phyloP scores from a whole-genome alignment of 352 stramenopile genomes.

The Halophytophthora batemanensis region DNA sequence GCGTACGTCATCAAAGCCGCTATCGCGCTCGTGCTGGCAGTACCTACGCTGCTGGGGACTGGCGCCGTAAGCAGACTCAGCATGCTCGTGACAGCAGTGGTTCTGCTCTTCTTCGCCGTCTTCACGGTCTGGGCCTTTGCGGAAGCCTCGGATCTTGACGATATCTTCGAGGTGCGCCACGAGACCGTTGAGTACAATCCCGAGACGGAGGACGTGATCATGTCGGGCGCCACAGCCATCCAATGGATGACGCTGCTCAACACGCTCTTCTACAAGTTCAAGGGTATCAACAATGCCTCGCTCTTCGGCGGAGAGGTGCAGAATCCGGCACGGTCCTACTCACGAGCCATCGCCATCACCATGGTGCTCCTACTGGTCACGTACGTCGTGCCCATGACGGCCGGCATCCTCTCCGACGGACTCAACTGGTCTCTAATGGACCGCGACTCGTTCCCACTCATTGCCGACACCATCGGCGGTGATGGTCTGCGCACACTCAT shows the following conservation, averaged over 20 bases:
- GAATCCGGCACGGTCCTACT: constrained; percentile 81
- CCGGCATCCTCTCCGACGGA: constrained; percentile 53
- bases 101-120: constrained; percentile 34
- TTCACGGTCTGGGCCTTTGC: constrained; percentile 49
- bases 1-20: constrained; percentile 35
- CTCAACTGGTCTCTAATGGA: constrained; percentile 71
- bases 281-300: constrained; percentile 90
- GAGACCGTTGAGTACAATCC: constrained; percentile 17
- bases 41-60: constrained; percentile 42
- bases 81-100: constrained; percentile 25
- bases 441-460: constrained; percentile 82
- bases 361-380: constrained; percentile 70
- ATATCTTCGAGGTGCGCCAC: constrained; percentile 45
- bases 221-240: constrained; percentile 36
- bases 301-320: constrained; percentile 90
- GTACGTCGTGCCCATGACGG: constrained; percentile 90
- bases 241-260: constrained; percentile 89
- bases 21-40: constrained; percentile 30
- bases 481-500: constrained; percentile 81
- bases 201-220: constrained; percentile 13
- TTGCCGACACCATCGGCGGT: constrained; percentile 81
- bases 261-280: constrained; percentile 96
- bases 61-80: constrained; percentile 27
- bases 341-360: constrained; percentile 77
- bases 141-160: constrained; percentile 22